Evolutionary conservation across 371 early-diverging fungal species (phyloP).

Genomic region (Actinomucor elegans): DNA sequence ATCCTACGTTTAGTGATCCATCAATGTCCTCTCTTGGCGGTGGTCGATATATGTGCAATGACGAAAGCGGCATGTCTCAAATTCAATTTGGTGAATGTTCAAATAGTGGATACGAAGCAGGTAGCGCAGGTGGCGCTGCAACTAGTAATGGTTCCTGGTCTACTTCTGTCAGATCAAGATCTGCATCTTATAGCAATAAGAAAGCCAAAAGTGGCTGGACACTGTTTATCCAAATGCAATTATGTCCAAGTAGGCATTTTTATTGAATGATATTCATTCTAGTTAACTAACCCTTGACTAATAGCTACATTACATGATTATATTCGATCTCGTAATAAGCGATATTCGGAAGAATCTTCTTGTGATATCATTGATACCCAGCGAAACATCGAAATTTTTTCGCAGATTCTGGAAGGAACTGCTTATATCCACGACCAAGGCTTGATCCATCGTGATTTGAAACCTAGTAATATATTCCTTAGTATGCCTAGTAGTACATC

Average conservation of each 20-base stretch:
- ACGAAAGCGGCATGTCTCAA: slow-evolving; percentile 16
- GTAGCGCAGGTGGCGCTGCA: not conserved
- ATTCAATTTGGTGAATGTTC: slow-evolving; percentile 17
- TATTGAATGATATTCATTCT: not conserved
- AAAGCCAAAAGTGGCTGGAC: slow-evolving; percentile 48
- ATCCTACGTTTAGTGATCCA: slow-evolving; percentile 15
- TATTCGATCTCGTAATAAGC: slow-evolving; percentile 37
- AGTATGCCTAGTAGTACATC: slow-evolving; percentile 10
- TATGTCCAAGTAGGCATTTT: slow-evolving; percentile 65
- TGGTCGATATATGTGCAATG: not conserved
- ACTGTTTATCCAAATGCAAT: slow-evolving; percentile 85
- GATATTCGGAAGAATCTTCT: slow-evolving; percentile 7
- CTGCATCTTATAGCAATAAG: not conserved
- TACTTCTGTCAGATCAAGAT: not conserved
- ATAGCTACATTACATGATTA: slow-evolving; percentile 48
- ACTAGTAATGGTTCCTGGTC: not conserved
- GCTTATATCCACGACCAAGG: slow-evolving; percentile 73
- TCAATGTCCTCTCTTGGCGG: not conserved
- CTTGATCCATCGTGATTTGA: slow-evolving; percentile 79
- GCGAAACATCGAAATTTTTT: slow-evolving; percentile 48
- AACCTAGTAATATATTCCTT: slow-evolving; percentile 80
- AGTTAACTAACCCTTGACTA: too few species aligned
- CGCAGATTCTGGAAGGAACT: slow-evolving; percentile 63
- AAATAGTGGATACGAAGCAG: not conserved
- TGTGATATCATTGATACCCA: slow-evolving; percentile 40